A percentile compares a stretch with the other conserved stretches of the same genome.
phyloP scores from a whole-genome alignment of 352 stramenopile genomes.

The Pythium aquatile region DNA sequence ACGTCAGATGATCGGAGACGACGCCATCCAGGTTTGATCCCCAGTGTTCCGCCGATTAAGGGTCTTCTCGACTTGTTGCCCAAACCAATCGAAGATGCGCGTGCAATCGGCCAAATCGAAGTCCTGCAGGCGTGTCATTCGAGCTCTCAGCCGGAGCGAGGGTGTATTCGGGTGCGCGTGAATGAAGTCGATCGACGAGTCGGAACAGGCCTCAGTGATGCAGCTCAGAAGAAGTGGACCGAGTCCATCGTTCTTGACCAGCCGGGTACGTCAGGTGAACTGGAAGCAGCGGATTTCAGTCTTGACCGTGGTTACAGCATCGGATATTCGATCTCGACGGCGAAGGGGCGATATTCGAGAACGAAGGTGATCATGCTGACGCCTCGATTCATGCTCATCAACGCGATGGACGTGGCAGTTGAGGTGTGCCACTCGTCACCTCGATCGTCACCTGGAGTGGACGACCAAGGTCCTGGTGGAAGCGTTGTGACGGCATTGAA shows the following conservation, averaged over 20 bases:
- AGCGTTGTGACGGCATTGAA: conserved; percentile 62
- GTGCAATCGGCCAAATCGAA: conserved; percentile 60
- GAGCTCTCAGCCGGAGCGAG: conserved; percentile 56
- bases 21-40: conserved; percentile 68
- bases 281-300: conserved; percentile 65
- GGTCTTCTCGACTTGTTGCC: conserved; percentile 80
- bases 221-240: conserved; percentile 68
- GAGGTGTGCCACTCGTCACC: conserved; percentile 81
- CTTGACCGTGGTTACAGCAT: conserved; percentile 73
- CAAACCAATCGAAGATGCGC: conserved; percentile 62
- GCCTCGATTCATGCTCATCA: conserved; percentile 83
- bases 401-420: conserved; percentile 63
- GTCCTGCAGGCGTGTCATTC: conserved; percentile 85
- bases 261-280: conserved; percentile 68
- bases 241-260: conserved; percentile 70
- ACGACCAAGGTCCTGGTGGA: conserved; percentile 27
- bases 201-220: conserved; percentile 39
- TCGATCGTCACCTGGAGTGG: conserved; percentile 37
- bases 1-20: conserved; percentile 46
- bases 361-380: conserved; percentile 89
- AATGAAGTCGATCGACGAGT: conserved; percentile 43
- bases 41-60: conserved; percentile 78
- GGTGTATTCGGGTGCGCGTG: conserved; percentile 73
- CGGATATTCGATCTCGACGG: conserved; percentile 75
- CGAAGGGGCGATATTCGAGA: conserved; percentile 74